These are phyloP conservation scores for Pezicula neosporulosa DNA, from an alignment of 2,329 filamentous ascomycete species.

Conservation along the genomic window DNA sequence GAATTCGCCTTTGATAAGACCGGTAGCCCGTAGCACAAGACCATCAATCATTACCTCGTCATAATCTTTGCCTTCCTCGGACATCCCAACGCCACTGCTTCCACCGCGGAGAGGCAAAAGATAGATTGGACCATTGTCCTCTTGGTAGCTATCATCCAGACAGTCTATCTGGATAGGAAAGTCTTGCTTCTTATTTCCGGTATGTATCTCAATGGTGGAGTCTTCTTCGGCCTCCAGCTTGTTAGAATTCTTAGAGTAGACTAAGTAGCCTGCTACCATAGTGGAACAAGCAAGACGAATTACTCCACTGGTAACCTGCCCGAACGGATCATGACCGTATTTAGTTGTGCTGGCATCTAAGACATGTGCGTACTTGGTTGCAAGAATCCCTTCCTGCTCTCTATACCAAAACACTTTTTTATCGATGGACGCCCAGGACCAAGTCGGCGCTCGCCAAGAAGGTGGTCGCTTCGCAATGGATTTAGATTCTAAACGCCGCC, in stretches of 20 bases:
- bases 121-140: too few species aligned
- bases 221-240: not conserved
- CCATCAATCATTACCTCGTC: too few species aligned
- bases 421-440: not conserved
- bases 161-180: conserved; percentile 7
- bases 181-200: not conserved
- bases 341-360: conserved; percentile 9
- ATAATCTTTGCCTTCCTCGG: too few species aligned
- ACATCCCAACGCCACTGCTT: too few species aligned
- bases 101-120: too few species aligned
- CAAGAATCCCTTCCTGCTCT: not conserved
- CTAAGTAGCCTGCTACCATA: conserved; percentile 9
- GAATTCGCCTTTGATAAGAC: too few species aligned
- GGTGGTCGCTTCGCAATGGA: too few species aligned
- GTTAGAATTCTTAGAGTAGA: not conserved
- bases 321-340: conserved; percentile 10
- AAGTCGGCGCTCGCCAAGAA: too few species aligned
- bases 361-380: conserved; percentile 7
- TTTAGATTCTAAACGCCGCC: too few species aligned
- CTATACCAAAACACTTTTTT: not conserved
- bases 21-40: too few species aligned
- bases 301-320: conserved; percentile 9
- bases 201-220: not conserved
- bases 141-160: conserved; percentile 3
- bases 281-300: conserved; percentile 14